Conservation (phyloP, 192 early-diverging fungal genomes). For the Cladochytrium replicatum region DNA sequence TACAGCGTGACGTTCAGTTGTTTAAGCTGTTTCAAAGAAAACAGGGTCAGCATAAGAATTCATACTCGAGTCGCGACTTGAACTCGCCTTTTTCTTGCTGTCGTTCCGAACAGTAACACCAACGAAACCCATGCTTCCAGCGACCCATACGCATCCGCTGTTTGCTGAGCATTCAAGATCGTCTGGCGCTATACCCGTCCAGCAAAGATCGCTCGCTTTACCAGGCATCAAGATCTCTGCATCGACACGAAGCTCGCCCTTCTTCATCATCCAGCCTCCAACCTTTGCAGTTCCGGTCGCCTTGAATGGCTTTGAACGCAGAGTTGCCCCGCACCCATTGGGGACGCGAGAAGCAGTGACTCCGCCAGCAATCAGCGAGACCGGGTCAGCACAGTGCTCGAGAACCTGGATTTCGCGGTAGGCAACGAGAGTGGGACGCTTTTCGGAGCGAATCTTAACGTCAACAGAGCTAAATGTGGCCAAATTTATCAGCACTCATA, state of each 20-base stretch:
- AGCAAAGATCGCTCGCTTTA: background rate
- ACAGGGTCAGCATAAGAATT: too few relatives aligned
- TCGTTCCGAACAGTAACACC: background rate
- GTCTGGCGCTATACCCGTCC: too few relatives aligned
- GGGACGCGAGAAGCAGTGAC: background rate
- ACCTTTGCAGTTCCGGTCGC: too few relatives aligned
- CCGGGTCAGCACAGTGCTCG: constrained; percentile 16
- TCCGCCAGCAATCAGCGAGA: constrained; percentile 3
- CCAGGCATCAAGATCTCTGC: background rate
- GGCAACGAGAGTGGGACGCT: constrained; percentile 4
- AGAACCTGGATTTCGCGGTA: constrained; percentile 23
- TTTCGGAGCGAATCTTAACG: constrained; percentile 14
- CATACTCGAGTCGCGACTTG: too few relatives aligned
- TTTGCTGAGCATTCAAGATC: too few relatives aligned
- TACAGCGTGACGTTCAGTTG: constrained; percentile 21
- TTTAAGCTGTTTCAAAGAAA: constrained; percentile 14
- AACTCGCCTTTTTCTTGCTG: constrained; percentile 1
- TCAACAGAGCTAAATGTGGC: constrained; percentile 9
- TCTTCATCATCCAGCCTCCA: too few relatives aligned
- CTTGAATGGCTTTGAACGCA: background rate
- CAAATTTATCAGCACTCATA: background rate
- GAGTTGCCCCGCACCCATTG: background rate
- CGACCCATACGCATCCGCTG: background rate
- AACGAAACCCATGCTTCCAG: constrained; percentile 3
- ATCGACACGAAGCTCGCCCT: too few relatives aligned